Base-by-base conservation (phyloP, 2,329 filamentous ascomycete species). In the Penicillium janthinellum region DNA sequence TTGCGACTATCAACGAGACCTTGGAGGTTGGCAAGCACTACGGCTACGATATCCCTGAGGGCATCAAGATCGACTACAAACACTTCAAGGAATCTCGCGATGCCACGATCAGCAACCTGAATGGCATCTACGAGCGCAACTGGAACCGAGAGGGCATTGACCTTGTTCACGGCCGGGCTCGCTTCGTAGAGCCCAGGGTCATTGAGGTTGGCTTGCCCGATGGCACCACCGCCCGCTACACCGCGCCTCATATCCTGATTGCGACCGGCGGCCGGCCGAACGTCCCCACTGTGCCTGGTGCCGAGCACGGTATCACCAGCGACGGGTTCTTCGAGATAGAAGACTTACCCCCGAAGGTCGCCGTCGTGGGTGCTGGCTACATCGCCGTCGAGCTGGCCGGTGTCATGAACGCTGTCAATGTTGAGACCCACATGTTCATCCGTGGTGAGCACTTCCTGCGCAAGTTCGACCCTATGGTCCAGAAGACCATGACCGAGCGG, bases 401-500 rank as follows among this genome's bases (percentile, higher is more conserved):
- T 57, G 79, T 83, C 44, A 71, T 82, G 72, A 77, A 80, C 56
- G 78, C 81, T 1, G 72, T 81, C 41, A 78, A 81, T 15, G 79
- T 81, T 14, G 80, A 82, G 62, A 80, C 79, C 2, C 79, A 82
- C 69, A 74, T 83, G 75, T 82, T 82, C 67, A 81, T 83, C 63
- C 77, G 81, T 12, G 77, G 78, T 8, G 70, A 82, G 42, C 77
- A 70, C 12, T 81, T 83, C 61, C 68, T 83, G 63, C 74, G 81
- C 61, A 82, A 78, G 62, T 83, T 83, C 64, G 81, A 83, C 68
- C 80, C 80, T 0, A 83, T 83, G 80, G 70, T 83, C 53, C 80
- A 82, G 66, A 72, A 81, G 53, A 83, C 81, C 12, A 78, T 83
- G 77, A 83, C 81, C 12, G 75, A 79, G 57, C 76, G 79, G 42